Evolutionary conservation across 2,329 filamentous ascomycete species (phyloP), one percentile per base, ranked within the genome.

Genomic region (Boeremia lycopersici): DNA sequence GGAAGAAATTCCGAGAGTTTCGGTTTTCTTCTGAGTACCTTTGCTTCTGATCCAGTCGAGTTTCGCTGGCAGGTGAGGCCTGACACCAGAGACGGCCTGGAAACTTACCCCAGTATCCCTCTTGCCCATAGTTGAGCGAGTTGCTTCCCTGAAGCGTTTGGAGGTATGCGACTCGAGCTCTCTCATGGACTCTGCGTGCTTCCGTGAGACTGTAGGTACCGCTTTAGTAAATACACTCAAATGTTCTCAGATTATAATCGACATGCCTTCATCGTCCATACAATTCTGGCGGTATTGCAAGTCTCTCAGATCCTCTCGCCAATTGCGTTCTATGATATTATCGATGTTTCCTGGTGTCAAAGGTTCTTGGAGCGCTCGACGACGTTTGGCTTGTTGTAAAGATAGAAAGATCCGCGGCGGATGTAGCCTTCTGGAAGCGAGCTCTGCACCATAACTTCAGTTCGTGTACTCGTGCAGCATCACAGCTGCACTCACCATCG

Each of bases 271-370:
- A 25, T 9, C 17, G n/a, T n/a, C 28, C 10, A 29, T 23, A 3
- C 19, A 33, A 17, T 12, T 2, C 28, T 31, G 46, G 6, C 46
- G 36, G 4, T n/a, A 12, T n/a, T 35, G 29, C 11, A 48, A n/a
- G 11, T 50, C 31, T 11, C 13, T 12, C n/a, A 43, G 23, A 10
- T 50, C 33, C 26, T 25, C n/a, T 12, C 13, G 19, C 19, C 48
- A 19, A 35, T 33, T 25, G 26, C 40, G 28, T 7, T 51, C 41
- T 4, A 45, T 19, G 26, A 28, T 5, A 1, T 23, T 23, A 28
- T 51, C n/a, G 9, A 51, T 45, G 3, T 33, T 45, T 4, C 45
- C 48, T 31, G 41, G 35, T 15, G 34, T 51, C 29, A 39, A 39
- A 10, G 48, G 48, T 33, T 51, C 48, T 23, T 17, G 40, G 10